Base-by-base conservation (phyloP, 2,329 filamentous ascomycete species). In the Akanthomyces muscarius region DNA sequence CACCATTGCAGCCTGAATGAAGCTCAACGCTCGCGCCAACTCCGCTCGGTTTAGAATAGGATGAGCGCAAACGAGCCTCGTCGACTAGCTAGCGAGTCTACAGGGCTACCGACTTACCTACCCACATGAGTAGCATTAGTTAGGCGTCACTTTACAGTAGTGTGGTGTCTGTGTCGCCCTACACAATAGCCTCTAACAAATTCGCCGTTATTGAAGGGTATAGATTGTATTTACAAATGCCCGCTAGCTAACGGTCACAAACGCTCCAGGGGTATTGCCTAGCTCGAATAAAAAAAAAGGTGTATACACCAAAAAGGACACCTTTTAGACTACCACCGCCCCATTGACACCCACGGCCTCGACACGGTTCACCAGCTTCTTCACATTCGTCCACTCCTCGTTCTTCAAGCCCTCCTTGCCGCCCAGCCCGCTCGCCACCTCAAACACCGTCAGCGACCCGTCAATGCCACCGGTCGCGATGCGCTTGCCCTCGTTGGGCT, bases 351-450 rank as follows among this genome's bases (percentile, higher is more conserved):
- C 80, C n/a, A 78, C 79, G 18, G 81, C 81, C 76, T 96, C 93
- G 65, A 94, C 77, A 69, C 89, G 86, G 48, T 86, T 88, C 28
- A 97, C 86, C 72, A 97, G 80, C 76, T 92, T 93, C 86, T 97
- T 98, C 68, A 99, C 90, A 42, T 86, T 90, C 6, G 89, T 86
- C 94, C 95, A 99, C 74, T 98, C 94, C 71, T 99, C 95, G 59
- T 86, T 87, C 73, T 90, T 89, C 45, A 91, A 83, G 41, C 86
- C 84, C 71, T 98, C 95, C 68, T 89, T 88, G n/a, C 92, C 93
- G 30, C 93, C 92, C 13, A 96, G 74, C 68, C 93, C 86, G 70
- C 83, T 80, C 28, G 92, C 89, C 63, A 99, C 94, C 77, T 99
- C 95, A 72, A 98, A 99, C 8, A 99, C 86, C 0, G 90, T 97